phyloP scores from a whole-genome alignment of 1,284 basidiomycete genomes.

The Exobasidium cylindrosporum region DNA sequence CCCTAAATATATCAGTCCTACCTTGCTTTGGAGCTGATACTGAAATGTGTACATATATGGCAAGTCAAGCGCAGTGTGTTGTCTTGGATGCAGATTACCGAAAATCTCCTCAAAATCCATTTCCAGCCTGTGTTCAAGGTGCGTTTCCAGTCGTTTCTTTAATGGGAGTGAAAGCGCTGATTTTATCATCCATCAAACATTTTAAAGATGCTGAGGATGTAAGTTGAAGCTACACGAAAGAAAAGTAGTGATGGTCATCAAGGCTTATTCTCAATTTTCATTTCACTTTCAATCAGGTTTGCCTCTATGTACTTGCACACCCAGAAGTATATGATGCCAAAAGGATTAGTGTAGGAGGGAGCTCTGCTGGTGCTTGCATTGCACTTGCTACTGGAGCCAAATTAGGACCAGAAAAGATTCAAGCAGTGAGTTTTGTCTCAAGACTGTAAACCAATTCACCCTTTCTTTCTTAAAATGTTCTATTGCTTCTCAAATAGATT shows the following conservation, averaged over 20 bases:
- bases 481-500: too few species aligned
- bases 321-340: constrained; percentile 20
- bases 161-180: constrained; percentile 20
- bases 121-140: constrained; percentile 33
- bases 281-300: not conserved
- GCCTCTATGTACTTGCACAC: not conserved
- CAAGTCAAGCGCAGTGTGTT: constrained; percentile 17
- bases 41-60: constrained; percentile 23
- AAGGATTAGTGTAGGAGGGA: constrained; percentile 38
- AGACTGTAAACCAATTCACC: too few species aligned
- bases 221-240: too few species aligned
- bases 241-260: too few species aligned
- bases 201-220: constrained; percentile 10
- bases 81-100: constrained; percentile 47
- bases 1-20: too few species aligned
- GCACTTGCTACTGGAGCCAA: constrained; percentile 27
- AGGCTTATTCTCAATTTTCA: too few species aligned
- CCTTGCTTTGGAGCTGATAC: constrained; percentile 29
- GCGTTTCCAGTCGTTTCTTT: too few species aligned
- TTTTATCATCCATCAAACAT: not conserved
- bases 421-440: too few species aligned
- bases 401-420: constrained; percentile 31
- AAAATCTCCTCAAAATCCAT: constrained; percentile 48
- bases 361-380: constrained; percentile 46
- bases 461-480: too few species aligned